Conservation (phyloP, 208 protist species). For the Acanthamoeba polyphaga region DNA sequence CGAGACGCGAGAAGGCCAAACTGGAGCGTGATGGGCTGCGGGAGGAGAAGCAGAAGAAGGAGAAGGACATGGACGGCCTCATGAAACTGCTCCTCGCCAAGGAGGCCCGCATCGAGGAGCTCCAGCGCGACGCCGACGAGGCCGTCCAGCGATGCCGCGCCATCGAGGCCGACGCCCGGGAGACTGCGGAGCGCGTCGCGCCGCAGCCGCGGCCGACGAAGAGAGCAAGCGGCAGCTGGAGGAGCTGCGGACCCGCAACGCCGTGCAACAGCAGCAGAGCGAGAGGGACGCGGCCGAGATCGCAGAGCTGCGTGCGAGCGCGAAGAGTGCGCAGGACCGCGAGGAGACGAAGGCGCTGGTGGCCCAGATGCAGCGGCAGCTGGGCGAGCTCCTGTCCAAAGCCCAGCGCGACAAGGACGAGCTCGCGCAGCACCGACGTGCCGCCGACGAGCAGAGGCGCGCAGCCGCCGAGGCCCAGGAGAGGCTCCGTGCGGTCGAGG, state of each 20-base stretch:
- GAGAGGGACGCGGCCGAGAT: not conserved
- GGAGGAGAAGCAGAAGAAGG: conserved; percentile 18
- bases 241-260: not conserved
- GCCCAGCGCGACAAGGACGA: conserved; percentile 9
- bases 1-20: not conserved
- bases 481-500: not conserved
- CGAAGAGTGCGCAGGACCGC: not conserved
- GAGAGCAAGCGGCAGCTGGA: not conserved
- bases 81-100: not conserved
- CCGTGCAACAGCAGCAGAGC: not conserved
- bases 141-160: not conserved
- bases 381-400: not conserved
- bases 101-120: conserved; percentile 1
- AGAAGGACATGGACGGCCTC: not conserved
- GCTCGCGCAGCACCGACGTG: not conserved
- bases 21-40: not conserved
- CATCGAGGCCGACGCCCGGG: not conserved
- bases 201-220: not conserved
- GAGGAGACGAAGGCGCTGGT: not conserved
- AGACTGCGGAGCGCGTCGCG: not conserved
- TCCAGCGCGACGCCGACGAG: not conserved
- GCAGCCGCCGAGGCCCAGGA: not conserved
- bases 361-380: not conserved
- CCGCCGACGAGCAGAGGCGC: not conserved
- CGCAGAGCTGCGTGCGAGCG: not conserved